Evolutionary conservation across 495 filamentous ascomycete species (phyloP).

Genomic region (Aspergillus incahuasiensis): DNA sequence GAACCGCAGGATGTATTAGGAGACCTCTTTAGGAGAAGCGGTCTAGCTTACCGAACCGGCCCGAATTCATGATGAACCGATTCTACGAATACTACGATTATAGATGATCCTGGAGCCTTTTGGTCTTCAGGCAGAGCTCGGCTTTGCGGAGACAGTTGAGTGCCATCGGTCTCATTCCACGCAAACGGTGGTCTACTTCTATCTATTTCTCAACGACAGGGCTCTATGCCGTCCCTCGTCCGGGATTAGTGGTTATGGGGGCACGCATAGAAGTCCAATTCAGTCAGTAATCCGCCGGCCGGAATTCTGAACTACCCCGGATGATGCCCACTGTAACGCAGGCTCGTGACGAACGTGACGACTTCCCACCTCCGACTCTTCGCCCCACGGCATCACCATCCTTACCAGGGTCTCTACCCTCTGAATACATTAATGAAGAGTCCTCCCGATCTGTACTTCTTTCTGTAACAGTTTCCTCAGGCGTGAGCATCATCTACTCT

Average conservation of each 20-base stretch:
- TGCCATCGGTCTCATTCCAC: not conserved
- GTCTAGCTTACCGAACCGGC: conserved; percentile 31
- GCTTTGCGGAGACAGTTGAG: not conserved
- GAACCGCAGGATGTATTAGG: conserved; percentile 30
- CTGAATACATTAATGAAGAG: not conserved
- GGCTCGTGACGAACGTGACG: not conserved
- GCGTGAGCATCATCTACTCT: conserved; percentile 30
- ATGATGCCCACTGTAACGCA: not conserved
- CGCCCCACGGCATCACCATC: too few relatives aligned
- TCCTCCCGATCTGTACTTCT: not conserved
- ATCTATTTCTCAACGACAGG: not conserved
- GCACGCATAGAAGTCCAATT: not conserved
- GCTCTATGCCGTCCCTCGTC: not conserved
- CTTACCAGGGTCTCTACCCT: not conserved
- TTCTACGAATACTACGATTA: not conserved
- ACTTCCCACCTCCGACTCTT: not conserved
- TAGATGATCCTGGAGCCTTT: not conserved
- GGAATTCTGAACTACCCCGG: not conserved
- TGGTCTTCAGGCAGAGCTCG: not conserved
- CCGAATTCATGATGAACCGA: conserved; percentile 9
- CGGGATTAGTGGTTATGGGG: not conserved
- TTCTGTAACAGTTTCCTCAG: not conserved
- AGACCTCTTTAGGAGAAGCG: conserved; percentile 41
- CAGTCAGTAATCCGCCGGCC: not conserved
- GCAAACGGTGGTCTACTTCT: not conserved